Conservation (phyloP, 495 filamentous ascomycete species). For the Oleoguttula mirabilis region DNA sequence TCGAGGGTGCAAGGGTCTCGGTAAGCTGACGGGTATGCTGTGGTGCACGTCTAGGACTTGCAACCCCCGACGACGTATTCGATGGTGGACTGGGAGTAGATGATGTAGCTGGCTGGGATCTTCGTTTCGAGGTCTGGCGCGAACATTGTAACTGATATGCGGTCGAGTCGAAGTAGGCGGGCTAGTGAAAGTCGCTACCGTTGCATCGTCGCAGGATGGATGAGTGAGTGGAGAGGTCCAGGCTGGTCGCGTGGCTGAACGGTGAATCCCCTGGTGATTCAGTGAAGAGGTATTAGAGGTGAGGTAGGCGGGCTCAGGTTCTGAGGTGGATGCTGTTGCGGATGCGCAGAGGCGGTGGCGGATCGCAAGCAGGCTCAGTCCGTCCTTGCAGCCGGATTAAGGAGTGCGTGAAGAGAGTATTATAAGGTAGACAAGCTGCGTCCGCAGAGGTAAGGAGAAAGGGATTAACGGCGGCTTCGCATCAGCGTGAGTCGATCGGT, state of each 20-base stretch:
- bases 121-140: too few species aligned
- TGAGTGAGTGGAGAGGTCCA: conserved; percentile 14
- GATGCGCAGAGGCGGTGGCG: neutral
- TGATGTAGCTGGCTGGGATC: conserved; percentile 10
- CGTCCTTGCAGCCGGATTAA: conserved; percentile 16
- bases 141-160: conserved; percentile 1
- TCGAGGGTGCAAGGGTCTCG: too few species aligned
- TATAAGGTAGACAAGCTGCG: too few species aligned
- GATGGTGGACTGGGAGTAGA: conserved; percentile 16
- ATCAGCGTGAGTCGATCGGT: too few species aligned
- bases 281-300: too few species aligned
- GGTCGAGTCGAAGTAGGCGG: conserved; percentile 7
- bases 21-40: too few species aligned
- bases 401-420: neutral
- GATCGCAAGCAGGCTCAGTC: conserved; percentile 1
- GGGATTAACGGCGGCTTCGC: too few species aligned
- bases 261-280: too few species aligned
- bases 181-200: conserved; percentile 17
- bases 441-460: too few species aligned
- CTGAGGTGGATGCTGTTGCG: conserved; percentile 1
- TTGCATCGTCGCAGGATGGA: conserved; percentile 6
- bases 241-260: too few species aligned
- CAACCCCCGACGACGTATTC: too few species aligned
- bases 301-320: conserved; percentile 9
- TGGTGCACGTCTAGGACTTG: too few species aligned